Evolutionary conservation across 1,284 basidiomycete species (phyloP), one percentile per base, ranked within the genome.

Genomic region (Vanrija sp.): DNA sequence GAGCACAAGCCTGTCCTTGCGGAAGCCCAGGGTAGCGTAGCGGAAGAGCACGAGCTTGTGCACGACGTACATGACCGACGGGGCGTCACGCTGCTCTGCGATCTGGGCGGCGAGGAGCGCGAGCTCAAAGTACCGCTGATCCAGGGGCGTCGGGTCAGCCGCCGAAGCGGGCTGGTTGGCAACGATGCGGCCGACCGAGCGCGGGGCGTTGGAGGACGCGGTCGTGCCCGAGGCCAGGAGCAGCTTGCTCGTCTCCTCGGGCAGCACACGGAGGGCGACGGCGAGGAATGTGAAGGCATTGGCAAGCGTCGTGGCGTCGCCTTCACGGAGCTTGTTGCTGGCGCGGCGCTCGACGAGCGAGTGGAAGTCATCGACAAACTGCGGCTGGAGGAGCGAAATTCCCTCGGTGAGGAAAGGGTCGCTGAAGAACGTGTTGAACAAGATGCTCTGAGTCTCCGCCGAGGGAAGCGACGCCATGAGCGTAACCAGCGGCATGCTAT

Each of bases 331-430:
- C 34, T 65, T 58, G 19, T 43, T 51, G 5, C 54, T 55, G 5
- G 49, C 40, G 14, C 60, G 59, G 18, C 70, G 65, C 39, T 70
- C 66, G 5, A 67, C 34, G 23, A 74, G 43, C n/a, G 63, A 57
- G 26, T 65, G 59, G 50, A 68, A 68, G 42, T 71, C 68, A 0
- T 68, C 66, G 16, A 64, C 50, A 43, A 66, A 73, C 51, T 69
- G 68, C 2, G 68, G 65, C 42, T 69, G 69, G 6, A 75, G 67
- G 3, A 75, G 63, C 7, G 69, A 67, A 23, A 75, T 65, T 3
- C 73, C 73, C 56, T 73, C 69, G n/a, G 66, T 64, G 23, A 75
- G 57, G 61, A 73, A 71, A 14, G 70, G 67, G 55, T 75, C 73
- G 34, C 52, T 45, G 57, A 71, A 73, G 62, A 73, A 75, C 1